Evolutionary conservation across 164 flowering plant genomes (phyloP), one percentile per base, ranked within the genome.

Genomic region (Echeveria elegans): DNA sequence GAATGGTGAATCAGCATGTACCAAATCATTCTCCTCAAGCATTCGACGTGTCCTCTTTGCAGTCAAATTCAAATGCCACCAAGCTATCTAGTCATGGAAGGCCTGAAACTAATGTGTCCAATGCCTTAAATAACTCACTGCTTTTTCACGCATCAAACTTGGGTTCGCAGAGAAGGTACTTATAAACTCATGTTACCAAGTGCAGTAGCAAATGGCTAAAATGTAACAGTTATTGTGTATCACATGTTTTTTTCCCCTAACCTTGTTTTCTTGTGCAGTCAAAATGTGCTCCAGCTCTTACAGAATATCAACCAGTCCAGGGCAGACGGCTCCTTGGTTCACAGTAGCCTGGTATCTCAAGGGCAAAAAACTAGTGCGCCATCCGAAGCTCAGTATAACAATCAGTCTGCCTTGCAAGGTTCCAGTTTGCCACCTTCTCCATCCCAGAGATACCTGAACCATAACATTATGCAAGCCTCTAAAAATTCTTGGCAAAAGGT

Each of bases 401-500:
- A 56, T 10, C 61, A 56, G 32, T 28, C 61, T 12, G 8, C 32
- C 32, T 56, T 23, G 2, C 61, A 56, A 19, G 61, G 61, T 29
- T 56, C 60, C 60, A 24, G 30, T 53, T 53, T 53, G 15, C 60
- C 18, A 5, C 60, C 60, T 24, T 28, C 32, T 56, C 19, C 61
- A 56, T 56, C 31, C 61, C 61, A 28, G 18, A 56, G 31, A 29
- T 56, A 19, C 61, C 61, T 16, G 28, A 56, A 28, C 30, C 61
- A 56, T 28, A 14, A 56, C 32, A 12, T 28, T 56, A 12, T 56
- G 61, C 32, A 56, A 4, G 6, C 32, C 19, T 56, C 61, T 26
- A 32, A 28, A 56, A 56, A 56, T 56, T 56, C 61, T 56, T 56
- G 61, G 61, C 61, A 56, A 56, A 28, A 56, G 10, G 61, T 56